Base-by-base conservation (phyloP, 1,139 yeast species). In the Yamadazyma sp. region DNA sequence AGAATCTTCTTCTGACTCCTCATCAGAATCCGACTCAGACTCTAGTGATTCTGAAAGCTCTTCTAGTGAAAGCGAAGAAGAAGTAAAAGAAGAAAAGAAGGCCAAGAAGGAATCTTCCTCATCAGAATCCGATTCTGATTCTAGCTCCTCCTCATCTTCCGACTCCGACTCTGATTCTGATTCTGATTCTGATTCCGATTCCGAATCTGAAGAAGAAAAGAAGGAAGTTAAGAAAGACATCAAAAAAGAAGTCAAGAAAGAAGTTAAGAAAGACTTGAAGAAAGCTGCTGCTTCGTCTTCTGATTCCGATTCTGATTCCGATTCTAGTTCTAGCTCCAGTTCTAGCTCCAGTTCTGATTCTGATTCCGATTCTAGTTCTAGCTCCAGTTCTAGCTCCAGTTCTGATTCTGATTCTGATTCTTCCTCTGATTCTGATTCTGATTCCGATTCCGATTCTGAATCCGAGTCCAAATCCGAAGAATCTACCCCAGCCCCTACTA, bases 251-350 rank as follows among this genome's bases (percentile, higher is more conserved):
- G 22, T 6, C 22, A 29, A 40, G 31, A n/a, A n/a, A n/a, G n/a
- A n/a, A n/a, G n/a, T n/a, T n/a, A n/a, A n/a, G n/a, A n/a, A n/a
- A n/a, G n/a, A n/a, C n/a, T n/a, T n/a, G n/a, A n/a, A n/a, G n/a
- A 45, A 61, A 64, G 55, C 40, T 35, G 38, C 37, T 28, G 39
- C 32, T 11, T 20, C 22, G 5, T 43, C 49, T n/a, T 52, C 61
- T 27, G 61, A 68, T 31, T 58, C 54, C 23, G 37, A 29, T 17
- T 61, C 58, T 26, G 64, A 71, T 20, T 55, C 52, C 23, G 66
- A 53, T 43, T 56, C 67, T 33, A 20, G 22, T 8, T 20, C 22
- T 8, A 20, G 22, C 22, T 26, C 34, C 17, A 18, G 18, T 12
- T 36, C 41, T 3, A 38, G 34, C n/a, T 33, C 36, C 16, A 32